Evolutionary conservation across 2,329 filamentous ascomycete genomes (phyloP), one percentile per base, ranked within the genome.

Genomic region (Neurospora sp.): DNA sequence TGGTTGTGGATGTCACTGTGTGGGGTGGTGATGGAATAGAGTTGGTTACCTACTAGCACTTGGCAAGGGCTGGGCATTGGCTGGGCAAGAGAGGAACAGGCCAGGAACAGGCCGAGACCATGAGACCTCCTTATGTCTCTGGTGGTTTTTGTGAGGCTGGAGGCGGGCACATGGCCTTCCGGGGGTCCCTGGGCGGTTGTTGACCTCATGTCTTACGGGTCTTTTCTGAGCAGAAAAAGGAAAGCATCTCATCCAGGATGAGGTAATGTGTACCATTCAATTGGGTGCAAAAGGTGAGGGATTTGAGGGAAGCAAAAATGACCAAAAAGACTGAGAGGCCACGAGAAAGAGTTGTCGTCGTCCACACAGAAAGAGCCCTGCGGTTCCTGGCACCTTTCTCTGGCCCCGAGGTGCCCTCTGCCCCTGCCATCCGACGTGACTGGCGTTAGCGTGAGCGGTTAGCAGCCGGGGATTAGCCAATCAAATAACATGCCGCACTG

Each of bases 391-490:
- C 52, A 8, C 12, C 52, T 62, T 62, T 12, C 23, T 62, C 19
- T 23, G 52, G 46, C 12, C 52, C 23, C 52, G 52, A 62, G 52
- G 23, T 62, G 52, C 52, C 19, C 19, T 23, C 19, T 23, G 19
- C 19, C 68, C 70, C 67, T 67, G 66, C 69, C 69, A 69, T 71
- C 70, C 67, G 71, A 71, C 67, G 76, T 77, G 77, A 78, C 76
- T 78, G 75, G 76, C 65, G 46, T 69, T 71, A 71, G 73, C 70
- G 75, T 78, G 77, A 80, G 81, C 81, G 81, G 81, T 77, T 82
- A 82, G 52, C 75, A 79, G 74, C 71, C 68, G 57, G 69, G 67
- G 67, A 68, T 62, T 37, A 71, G 70, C 80, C 80, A 81, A 82
- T 81, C 70, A 78, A 69, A 69, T 66, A 66, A 46, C 75, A 74